These are phyloP conservation scores for Penicillium crystallinum DNA, from an alignment of 495 filamentous ascomycete genomes.

Conservation along the genomic window DNA sequence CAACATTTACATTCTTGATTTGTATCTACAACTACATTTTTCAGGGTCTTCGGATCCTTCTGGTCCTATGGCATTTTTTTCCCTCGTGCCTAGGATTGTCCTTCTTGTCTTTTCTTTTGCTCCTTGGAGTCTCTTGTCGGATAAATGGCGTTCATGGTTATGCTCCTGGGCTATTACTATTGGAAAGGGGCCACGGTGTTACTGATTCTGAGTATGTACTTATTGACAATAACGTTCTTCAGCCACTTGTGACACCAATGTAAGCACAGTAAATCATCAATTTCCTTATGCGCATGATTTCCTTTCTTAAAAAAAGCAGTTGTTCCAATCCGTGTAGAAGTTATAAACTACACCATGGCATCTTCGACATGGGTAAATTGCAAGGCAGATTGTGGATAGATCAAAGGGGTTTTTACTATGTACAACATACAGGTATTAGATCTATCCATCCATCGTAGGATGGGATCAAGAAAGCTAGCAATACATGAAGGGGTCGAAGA, in stretches of 20 bases:
- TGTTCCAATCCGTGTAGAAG: no score
- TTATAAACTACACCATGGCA: background rate
- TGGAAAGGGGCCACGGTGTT: conserved; percentile 4
- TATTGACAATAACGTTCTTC: background rate
- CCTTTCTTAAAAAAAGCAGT: background rate
- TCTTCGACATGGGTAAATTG: background rate
- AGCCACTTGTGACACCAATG: background rate
- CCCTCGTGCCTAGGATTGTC: background rate
- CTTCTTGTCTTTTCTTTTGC: conserved; percentile 1
- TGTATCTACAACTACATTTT: conserved; percentile 13
- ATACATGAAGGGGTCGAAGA: conserved; percentile 22
- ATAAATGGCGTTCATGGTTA: conserved; percentile 9
- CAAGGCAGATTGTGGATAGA: background rate
- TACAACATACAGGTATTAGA: conserved; percentile 25
- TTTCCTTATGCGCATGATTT: no score
- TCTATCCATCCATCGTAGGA: conserved; percentile 7
- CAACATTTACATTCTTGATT: conserved; percentile 9
- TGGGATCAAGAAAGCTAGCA: conserved; percentile 20
- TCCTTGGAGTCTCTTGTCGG: background rate
- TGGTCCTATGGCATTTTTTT: background rate
- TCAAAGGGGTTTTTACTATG: conserved; percentile 14
- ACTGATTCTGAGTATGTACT: conserved; percentile 2
- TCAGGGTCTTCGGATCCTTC: background rate
- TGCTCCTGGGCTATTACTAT: conserved; percentile 6
- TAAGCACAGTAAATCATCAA: background rate